Base-by-base conservation (phyloP, 2,329 filamentous ascomycete genomes). In the Alternaria sp. region DNA sequence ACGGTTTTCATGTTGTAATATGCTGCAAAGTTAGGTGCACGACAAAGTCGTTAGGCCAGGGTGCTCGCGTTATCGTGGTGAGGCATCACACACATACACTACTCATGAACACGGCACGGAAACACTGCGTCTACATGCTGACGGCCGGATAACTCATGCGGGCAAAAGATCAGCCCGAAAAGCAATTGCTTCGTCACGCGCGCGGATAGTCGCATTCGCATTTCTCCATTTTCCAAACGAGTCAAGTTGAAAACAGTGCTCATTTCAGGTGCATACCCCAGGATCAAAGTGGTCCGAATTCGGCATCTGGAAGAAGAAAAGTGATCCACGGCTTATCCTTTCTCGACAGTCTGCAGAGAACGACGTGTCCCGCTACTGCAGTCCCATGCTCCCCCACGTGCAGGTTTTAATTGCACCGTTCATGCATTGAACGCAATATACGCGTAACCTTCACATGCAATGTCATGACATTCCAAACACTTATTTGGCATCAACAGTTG, bases 361-460 rank as follows among this genome's bases (percentile, higher is more conserved):
- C 17, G 36, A 46, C 57, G 28, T 23, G 30, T 28, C 50, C 52
- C 50, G 52, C 52, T 59, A 44, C 49, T 56, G 55, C 59, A 43
- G 25, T 52, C 54, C 47, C 57, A 60, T 25, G 50, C 56, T 50
- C 49, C 40, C 40, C 44, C 47, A 63, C 40, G 25, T 53, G 46
- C 61, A 61, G 57, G n/a, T 9, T 50, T 26, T 59, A 47, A 62
- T 57, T 62, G 28, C 52, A 46, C 52, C 28, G 17, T 56, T 63
- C 46, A 63, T 61, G 63, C 63, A 50, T 58, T 66, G 6, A 12
- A 58, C 61, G 63, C 63, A 61, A 10, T 6, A 11, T 26, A 36
- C 26, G 19, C 25, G 45, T 57, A 58, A 32, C 32, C 19, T 49
- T 64, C 53, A 64, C 43, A 46, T 62, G 44, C 32, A 32, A 43